Evolutionary conservation across 345 rosid species (phyloP), one percentile per base, ranked within the genome.

Genomic region (Citropsis articulata): DNA sequence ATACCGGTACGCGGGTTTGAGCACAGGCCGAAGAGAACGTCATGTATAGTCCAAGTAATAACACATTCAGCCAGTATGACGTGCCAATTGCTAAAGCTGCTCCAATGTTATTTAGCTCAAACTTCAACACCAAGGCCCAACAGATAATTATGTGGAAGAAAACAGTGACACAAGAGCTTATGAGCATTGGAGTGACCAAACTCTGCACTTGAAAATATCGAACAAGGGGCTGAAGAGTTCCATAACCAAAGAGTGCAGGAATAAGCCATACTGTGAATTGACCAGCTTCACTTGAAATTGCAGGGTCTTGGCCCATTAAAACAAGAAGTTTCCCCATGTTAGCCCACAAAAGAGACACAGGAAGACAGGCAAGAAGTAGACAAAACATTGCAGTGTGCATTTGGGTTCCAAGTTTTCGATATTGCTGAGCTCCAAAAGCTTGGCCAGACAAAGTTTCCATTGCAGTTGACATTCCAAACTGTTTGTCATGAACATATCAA

Each of bases 391-490:
- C 97, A 9, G 90, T 88, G 66, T 91, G 87, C 19, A 87, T 86
- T 50, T 89, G 91, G 33, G 63, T 85, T 73, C 94, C 94, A 18
- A 92, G 81, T 80, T 71, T 92, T 42, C 74, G 74, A 50, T 78
- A 91, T 60, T 91, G 94, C 27, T 86, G 74, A 57, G 97, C 94
- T 87, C 97, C 88, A 81, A 53, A 76, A 3, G 93, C 91, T 89
- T 93, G 98, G 4, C 99, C 97, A 72, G 91, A 84, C 61, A 95
- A 65, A 35, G 98, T 95, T 81, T 95, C 98, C 80, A 93, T 77
- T 22, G 92, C 96, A 83, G 81, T 86, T 2, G 99, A 85, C 85
- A 93, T 86, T 40, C 98, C 98, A 66, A 85, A 80, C 98, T 91
- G 93, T 19, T 45, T 0, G 18, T 45, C 50, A 13, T 3, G 13